Evolutionary conservation across 2,329 filamentous ascomycete genomes (phyloP).

Genomic region (Talaromyces amestolkiae): DNA sequence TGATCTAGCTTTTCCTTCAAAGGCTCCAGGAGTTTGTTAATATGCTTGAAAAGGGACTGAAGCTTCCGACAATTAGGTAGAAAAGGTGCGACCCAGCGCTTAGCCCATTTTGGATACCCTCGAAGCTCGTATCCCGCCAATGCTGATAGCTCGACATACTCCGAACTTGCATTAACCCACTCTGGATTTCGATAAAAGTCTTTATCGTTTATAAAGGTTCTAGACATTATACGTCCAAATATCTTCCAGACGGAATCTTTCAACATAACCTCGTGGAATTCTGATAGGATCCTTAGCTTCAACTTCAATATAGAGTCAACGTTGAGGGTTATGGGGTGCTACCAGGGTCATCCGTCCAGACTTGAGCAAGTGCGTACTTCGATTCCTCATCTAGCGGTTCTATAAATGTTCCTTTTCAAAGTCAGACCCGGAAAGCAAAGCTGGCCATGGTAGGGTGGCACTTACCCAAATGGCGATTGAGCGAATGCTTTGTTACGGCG

Average conservation of each 20-base stretch:
- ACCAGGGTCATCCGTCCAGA: slow-evolving; percentile 1
- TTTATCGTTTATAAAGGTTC: not conserved
- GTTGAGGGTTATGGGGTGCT: not conserved
- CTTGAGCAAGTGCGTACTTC: not conserved
- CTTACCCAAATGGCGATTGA: slow-evolving; percentile 1
- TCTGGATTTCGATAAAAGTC: slow-evolving; percentile 16
- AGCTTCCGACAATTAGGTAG: not conserved
- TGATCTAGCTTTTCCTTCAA: slow-evolving; percentile 6
- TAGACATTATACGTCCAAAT: slow-evolving; percentile 2
- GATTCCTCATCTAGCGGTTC: slow-evolving; percentile 3
- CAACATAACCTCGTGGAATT: not conserved
- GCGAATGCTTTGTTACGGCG: slow-evolving; percentile 8
- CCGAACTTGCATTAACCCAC: slow-evolving; percentile 16
- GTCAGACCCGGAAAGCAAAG: not conserved
- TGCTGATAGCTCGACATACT: slow-evolving; percentile 14
- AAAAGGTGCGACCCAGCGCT: slow-evolving; percentile 2
- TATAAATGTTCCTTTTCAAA: not conserved
- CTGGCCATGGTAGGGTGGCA: not conserved
- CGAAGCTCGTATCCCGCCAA: slow-evolving; percentile 4
- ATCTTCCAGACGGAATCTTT: slow-evolving; percentile 2
- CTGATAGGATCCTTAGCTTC: slow-evolving; percentile 1
- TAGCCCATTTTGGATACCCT: slow-evolving; percentile 4
- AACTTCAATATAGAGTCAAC: not conserved
- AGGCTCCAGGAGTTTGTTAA: not conserved
- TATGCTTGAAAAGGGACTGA: not conserved